Percentiles rank a stretch among this genome's conserved stretches.
Conservation (phyloP, 2,329 filamentous ascomycete species). For the Lachnellula occidentalis region DNA sequence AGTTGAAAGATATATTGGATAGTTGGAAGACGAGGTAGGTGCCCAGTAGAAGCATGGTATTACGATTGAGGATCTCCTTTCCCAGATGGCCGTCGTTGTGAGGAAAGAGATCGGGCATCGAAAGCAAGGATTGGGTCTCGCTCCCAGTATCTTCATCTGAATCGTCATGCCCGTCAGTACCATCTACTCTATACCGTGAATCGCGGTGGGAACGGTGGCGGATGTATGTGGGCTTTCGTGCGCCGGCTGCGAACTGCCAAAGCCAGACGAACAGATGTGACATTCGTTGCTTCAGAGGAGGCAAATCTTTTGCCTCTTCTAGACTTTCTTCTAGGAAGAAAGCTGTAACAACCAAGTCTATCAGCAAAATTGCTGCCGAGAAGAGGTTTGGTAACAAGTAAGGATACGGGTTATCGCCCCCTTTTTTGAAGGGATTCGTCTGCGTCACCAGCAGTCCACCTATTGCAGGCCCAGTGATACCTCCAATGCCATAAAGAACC, state of each 20-base stretch:
- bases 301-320: conserved; percentile 58
- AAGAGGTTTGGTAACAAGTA: conserved; percentile 83
- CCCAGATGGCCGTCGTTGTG: conserved; percentile 44
- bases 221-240: conserved; percentile 53
- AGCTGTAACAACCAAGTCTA: conserved; percentile 69
- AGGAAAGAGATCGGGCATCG: conserved; percentile 34
- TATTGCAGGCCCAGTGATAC: conserved; percentile 87
- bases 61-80: conserved; percentile 65
- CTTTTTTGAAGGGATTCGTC: conserved; percentile 44
- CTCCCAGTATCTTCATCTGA: conserved; percentile 25
- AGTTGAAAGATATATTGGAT: conserved; percentile 92
- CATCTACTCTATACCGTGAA: conserved; percentile 25
- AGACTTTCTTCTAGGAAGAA: conserved; percentile 84
- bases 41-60: conserved; percentile 72
- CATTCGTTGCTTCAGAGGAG: conserved; percentile 52
- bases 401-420: conserved; percentile 58
- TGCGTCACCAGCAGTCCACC: conserved; percentile 74
- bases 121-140: conserved; percentile 26
- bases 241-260: conserved; percentile 60
- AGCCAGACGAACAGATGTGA: conserved; percentile 59
- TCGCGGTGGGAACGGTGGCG: conserved; percentile 33
- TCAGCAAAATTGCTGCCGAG: conserved; percentile 62
- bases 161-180: conserved; percentile 38
- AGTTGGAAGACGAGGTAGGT: conserved; percentile 94
- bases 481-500: conserved; percentile 91